Conservation (phyloP, 1,139 yeast genomes). For the Yamadazyma epiphylla region DNA sequence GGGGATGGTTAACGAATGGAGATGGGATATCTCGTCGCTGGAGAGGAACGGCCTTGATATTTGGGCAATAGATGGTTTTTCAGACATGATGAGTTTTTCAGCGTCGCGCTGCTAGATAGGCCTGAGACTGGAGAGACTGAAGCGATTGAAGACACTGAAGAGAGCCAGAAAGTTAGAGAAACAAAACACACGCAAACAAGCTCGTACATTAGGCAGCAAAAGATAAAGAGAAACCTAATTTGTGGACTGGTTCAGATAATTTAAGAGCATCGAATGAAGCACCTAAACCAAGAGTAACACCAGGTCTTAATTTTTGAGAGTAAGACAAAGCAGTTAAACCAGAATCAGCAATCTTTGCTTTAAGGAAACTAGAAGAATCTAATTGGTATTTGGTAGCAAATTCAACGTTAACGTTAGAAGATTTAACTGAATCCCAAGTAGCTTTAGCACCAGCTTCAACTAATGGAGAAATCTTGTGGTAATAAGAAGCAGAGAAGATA, state of each 20-base stretch:
- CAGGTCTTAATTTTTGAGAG: slow-evolving; percentile 94
- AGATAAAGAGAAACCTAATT: slow-evolving; percentile 91
- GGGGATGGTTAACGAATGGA: slow-evolving; percentile 51
- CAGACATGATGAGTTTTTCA: slow-evolving; percentile 7
- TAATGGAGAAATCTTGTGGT: slow-evolving; percentile 87
- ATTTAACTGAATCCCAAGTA: slow-evolving; percentile 81
- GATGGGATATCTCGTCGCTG: slow-evolving; percentile 48
- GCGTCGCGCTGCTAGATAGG: no score
- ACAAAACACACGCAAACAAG: no score
- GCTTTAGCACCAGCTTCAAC: slow-evolving; percentile 99
- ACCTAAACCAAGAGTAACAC: slow-evolving; percentile 97
- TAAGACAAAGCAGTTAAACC: slow-evolving; percentile 94
- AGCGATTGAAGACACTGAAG: no score
- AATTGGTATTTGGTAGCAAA: slow-evolving; percentile 93
- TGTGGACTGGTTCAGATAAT: slow-evolving; percentile 96
- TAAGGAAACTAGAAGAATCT: slow-evolving; percentile 83
- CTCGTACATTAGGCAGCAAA: slow-evolving; percentile 89
- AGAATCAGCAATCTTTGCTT: slow-evolving; percentile 96
- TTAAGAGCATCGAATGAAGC: slow-evolving; percentile 95
- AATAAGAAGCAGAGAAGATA: slow-evolving; percentile 92
- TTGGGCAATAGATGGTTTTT: slow-evolving; percentile 29
- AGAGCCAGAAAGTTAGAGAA: no score
- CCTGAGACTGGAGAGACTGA: no score
- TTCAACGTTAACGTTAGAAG: slow-evolving; percentile 75
- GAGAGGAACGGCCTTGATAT: slow-evolving; percentile 67